Conservation (phyloP, 805 yeast genomes). For the Candida patagonica region DNA sequence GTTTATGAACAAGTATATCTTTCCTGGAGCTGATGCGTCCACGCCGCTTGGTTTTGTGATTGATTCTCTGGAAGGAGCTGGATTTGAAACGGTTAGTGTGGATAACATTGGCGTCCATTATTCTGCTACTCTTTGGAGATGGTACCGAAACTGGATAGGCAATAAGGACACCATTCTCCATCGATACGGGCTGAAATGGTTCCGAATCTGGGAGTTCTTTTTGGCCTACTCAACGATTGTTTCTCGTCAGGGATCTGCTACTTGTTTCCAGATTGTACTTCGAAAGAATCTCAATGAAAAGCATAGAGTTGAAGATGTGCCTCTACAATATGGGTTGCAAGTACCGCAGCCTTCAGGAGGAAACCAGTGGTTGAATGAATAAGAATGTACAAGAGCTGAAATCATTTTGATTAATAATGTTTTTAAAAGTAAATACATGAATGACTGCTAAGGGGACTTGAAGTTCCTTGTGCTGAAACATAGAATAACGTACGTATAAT, state of each 20-base stretch:
- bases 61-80: conserved; percentile 67
- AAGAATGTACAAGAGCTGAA: background rate
- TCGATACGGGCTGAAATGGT: conserved; percentile 87
- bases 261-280: conserved; percentile 83
- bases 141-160: conserved; percentile 91
- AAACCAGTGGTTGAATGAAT: conserved; percentile 23
- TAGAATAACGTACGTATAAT: no score
- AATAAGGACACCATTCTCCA: conserved; percentile 66
- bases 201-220: conserved; percentile 87
- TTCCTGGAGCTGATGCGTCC: conserved; percentile 97
- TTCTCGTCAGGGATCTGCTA: conserved; percentile 88
- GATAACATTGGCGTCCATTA: conserved; percentile 91
- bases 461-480: no score
- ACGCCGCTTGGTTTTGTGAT: conserved; percentile 84
- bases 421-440: no score
- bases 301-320: conserved; percentile 75
- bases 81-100: conserved; percentile 73
- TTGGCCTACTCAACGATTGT: conserved; percentile 73
- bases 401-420: no score
- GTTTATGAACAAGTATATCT: conserved; percentile 90
- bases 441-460: no score
- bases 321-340: conserved; percentile 63
- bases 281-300: conserved; percentile 82
- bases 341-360: conserved; percentile 29
- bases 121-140: conserved; percentile 83